Percentiles rank a stretch among this genome's conserved stretches.
Conservation (phyloP, 2,329 filamentous ascomycete genomes). For the Metarhizium guizhouense region DNA sequence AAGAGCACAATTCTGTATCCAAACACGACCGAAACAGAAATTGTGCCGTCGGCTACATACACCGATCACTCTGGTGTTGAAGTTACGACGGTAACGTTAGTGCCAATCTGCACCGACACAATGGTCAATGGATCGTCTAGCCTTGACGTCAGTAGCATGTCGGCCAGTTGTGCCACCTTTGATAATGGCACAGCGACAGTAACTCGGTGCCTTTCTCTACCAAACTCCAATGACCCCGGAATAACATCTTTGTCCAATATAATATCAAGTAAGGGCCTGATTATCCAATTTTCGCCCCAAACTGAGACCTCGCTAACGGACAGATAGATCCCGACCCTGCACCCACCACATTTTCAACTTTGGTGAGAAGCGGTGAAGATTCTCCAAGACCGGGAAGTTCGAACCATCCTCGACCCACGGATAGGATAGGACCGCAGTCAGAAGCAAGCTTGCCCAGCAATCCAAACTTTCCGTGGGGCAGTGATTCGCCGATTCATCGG, state of each 20-base stretch:
- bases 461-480: constrained; percentile 28
- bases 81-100: not conserved
- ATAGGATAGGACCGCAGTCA: not conserved
- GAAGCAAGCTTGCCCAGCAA: constrained; percentile 17
- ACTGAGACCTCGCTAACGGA: not conserved
- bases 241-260: not conserved
- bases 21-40: not conserved
- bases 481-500: constrained; percentile 25
- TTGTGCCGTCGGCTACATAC: not conserved
- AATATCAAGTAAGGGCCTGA: not conserved
- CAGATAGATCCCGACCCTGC: not conserved
- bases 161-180: not conserved
- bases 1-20: not conserved
- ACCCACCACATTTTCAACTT: constrained; percentile 8
- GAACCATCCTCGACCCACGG: constrained; percentile 11
- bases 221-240: not conserved
- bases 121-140: not conserved
- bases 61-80: not conserved
- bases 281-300: not conserved
- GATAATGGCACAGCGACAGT: not conserved
- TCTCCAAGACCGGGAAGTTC: not conserved
- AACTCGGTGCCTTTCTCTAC: not conserved
- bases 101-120: not conserved
- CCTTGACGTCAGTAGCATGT: not conserved
- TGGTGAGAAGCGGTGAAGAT: constrained; percentile 4